A percentile compares a stretch with the other conserved stretches of the same genome.
Evolutionary conservation across 495 filamentous ascomycete genomes (phyloP).

Genomic region (Penicillium roqueforti): DNA sequence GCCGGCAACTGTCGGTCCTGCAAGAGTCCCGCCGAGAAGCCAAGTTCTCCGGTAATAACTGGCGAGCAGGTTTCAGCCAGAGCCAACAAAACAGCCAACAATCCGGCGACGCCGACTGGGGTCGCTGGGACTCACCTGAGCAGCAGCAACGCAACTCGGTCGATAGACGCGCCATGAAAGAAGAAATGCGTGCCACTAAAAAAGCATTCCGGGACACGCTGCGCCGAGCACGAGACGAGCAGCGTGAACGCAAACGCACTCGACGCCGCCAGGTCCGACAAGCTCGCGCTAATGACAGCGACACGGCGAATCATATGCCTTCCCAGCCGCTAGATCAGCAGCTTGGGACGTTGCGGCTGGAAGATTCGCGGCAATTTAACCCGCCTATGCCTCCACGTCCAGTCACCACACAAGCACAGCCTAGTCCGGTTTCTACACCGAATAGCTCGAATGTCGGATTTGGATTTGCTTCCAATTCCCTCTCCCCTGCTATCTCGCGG

Average conservation of each 20-base stretch:
- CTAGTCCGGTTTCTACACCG: neutral
- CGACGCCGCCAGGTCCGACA: constrained; percentile 14
- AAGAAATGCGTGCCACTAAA: constrained; percentile 36
- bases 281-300: neutral
- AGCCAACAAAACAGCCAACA: constrained; percentile 12
- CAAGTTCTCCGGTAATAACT: constrained; percentile 23
- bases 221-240: constrained; percentile 38
- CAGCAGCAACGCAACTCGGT: constrained; percentile 31
- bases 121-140: constrained; percentile 41
- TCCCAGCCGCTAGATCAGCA: constrained; percentile 11
- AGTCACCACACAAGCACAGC: neutral
- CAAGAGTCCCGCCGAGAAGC: constrained; percentile 39
- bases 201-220: constrained; percentile 42
- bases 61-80: constrained; percentile 22
- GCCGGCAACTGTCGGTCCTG: constrained; percentile 33
- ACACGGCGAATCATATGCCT: constrained; percentile 7
- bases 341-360: constrained; percentile 22
- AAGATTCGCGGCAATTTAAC: neutral
- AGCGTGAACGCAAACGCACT: constrained; percentile 28
- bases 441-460: neutral
- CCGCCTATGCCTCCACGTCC: neutral
- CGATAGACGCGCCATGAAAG: constrained; percentile 35
- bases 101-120: constrained; percentile 25
- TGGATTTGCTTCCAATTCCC: constrained; percentile 4
- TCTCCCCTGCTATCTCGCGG: constrained; percentile 13